Evolutionary conservation across 805 yeast species (phyloP).

Genomic region (Yamadazyma akitaensis): DNA sequence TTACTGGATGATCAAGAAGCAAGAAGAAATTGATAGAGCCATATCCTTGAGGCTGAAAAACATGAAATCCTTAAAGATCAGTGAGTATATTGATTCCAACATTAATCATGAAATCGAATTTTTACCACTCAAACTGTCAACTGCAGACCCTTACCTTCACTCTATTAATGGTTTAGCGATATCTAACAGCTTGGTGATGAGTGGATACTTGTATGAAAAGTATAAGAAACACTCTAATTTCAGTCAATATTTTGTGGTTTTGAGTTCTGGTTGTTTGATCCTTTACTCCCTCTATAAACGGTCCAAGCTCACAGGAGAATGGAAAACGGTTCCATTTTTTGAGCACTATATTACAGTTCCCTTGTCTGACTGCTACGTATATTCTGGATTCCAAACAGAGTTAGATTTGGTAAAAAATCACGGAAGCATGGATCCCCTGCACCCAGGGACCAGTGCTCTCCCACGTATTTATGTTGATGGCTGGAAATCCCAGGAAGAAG

Average conservation of each 20-base stretch:
- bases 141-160: constrained; percentile 51
- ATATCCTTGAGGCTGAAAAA: constrained; percentile 43
- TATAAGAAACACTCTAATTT: constrained; percentile 67
- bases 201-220: constrained; percentile 70
- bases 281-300: constrained; percentile 53
- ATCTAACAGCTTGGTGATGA: constrained; percentile 55
- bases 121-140: constrained; percentile 52
- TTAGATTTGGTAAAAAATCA: constrained; percentile 51
- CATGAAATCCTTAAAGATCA: constrained; percentile 43
- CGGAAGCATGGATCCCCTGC: constrained; percentile 42
- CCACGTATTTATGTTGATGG: constrained; percentile 83
- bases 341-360: constrained; percentile 58
- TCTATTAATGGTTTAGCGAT: constrained; percentile 58
- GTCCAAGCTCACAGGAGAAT: constrained; percentile 41
- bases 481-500: constrained; percentile 79
- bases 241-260: constrained; percentile 53
- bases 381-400: constrained; percentile 63
- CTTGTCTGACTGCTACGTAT: constrained; percentile 65
- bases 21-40: constrained; percentile 38
- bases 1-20: constrained; percentile 59
- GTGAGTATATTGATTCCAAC: constrained; percentile 56
- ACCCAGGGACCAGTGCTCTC: constrained; percentile 54
- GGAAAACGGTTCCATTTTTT: constrained; percentile 47
- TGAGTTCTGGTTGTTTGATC: constrained; percentile 67
- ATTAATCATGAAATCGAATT: constrained; percentile 37